Percentiles rank a stretch among this genome's conserved stretches.
These are phyloP conservation scores for Monosporascus sp. DNA, from an alignment of 2,329 filamentous ascomycete species.

Conservation along the genomic window DNA sequence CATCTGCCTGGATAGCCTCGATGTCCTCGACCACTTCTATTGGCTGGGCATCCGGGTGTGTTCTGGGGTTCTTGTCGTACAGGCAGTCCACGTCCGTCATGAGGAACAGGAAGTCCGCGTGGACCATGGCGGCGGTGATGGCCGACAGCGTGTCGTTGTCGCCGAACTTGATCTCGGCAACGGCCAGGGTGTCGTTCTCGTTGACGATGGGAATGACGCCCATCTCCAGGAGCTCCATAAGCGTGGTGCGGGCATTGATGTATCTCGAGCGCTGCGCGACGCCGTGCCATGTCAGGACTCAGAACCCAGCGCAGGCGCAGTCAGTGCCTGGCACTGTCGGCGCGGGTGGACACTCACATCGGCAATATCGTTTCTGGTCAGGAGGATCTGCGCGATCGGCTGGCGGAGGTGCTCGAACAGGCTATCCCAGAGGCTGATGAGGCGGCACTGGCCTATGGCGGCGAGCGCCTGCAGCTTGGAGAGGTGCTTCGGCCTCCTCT, in stretches of 20 bases:
- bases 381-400: conserved; percentile 87
- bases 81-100: conserved; percentile 99
- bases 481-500: conserved; percentile 83
- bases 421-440: conserved; percentile 94
- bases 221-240: conserved; percentile 84
- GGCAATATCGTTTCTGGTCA: conserved; percentile 93
- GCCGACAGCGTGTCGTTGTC: conserved; percentile 97
- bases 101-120: conserved; percentile 91
- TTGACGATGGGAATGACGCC: conserved; percentile 98
- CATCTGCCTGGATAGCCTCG: conserved; percentile 72
- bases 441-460: conserved; percentile 89
- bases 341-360: conserved; percentile 54
- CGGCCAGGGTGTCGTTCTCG: conserved; percentile 94
- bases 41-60: conserved; percentile 75
- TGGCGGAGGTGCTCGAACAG: conserved; percentile 83
- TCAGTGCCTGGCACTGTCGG: no score
- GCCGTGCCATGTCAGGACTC: neutral
- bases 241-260: conserved; percentile 92
- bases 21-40: conserved; percentile 95
- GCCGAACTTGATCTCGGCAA: conserved; percentile 98
- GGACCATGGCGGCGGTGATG: conserved; percentile 95
- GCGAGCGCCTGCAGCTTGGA: conserved; percentile 89
- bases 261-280: conserved; percentile 72
- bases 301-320: no score
- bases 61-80: conserved; percentile 91